Evolutionary conservation across 225 moss, liverwort and hornwort genomes (phyloP).

Genomic region (Sphagnum contortum): DNA sequence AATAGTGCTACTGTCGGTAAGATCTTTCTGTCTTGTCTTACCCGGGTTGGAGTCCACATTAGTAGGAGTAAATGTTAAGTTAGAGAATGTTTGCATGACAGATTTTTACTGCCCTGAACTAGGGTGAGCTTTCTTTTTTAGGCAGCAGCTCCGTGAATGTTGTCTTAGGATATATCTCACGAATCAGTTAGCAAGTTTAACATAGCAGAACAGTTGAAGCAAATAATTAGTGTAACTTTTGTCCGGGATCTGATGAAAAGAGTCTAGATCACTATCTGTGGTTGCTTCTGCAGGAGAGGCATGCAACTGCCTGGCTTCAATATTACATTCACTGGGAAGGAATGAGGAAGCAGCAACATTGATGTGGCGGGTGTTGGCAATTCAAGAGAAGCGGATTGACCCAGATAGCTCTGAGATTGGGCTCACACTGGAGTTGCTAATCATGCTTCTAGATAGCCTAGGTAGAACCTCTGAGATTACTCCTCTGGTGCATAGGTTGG

Average conservation of each 20-base stretch:
- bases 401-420: constrained; percentile 63
- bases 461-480: constrained; percentile 56
- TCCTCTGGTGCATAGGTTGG: constrained; percentile 4
- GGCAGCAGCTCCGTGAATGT: neutral
- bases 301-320: constrained; percentile 85
- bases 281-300: constrained; percentile 61
- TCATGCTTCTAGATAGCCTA: constrained; percentile 72
- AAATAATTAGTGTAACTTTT: neutral
- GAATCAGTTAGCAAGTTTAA: too few relatives aligned
- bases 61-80: too few relatives aligned
- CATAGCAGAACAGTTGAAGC: too few relatives aligned
- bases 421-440: constrained; percentile 59
- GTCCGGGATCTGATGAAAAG: neutral
- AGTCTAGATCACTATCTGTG: neutral
- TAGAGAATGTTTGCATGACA: too few relatives aligned
- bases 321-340: constrained; percentile 57
- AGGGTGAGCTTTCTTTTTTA: neutral
- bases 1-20: constrained; percentile 63
- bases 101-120: too few relatives aligned
- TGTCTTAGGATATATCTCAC: too few relatives aligned
- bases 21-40: constrained; percentile 1
- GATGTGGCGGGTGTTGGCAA: constrained; percentile 63
- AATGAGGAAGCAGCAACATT: constrained; percentile 44
- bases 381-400: constrained; percentile 75
- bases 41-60: neutral